phyloP scores from a whole-genome alignment of 768 basidiomycete species.

The Termitomyces sp. region DNA sequence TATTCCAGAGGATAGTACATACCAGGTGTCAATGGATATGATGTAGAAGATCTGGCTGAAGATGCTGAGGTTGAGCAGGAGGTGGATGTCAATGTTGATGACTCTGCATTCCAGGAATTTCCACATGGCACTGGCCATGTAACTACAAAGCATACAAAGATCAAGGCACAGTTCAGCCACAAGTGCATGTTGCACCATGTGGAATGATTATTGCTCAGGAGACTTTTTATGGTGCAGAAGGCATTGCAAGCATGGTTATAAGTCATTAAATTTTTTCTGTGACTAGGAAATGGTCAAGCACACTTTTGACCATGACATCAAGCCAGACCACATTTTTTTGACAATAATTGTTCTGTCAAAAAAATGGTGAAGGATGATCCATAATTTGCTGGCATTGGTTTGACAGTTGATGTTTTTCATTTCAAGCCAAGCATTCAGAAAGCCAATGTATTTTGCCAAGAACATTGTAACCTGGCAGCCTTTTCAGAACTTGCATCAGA shows the following conservation, averaged over 20 bases:
- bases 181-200: constrained; percentile 26
- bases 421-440: constrained; percentile 29
- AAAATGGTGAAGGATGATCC: constrained; percentile 1
- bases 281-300: neutral
- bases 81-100: no score
- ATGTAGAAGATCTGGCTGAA: no score
- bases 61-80: no score
- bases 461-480: constrained; percentile 26
- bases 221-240: constrained; percentile 31
- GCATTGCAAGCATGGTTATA: neutral
- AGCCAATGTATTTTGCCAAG: constrained; percentile 20
- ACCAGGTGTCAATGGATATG: no score
- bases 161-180: constrained; percentile 23
- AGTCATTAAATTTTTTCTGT: constrained; percentile 7
- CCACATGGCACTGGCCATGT: no score
- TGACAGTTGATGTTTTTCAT: no score
- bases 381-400: no score
- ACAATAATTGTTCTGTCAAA: constrained; percentile 22
- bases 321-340: constrained; percentile 18
- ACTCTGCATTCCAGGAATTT: no score
- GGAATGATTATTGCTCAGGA: constrained; percentile 27
- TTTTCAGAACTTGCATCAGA: constrained; percentile 31
- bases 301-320: neutral
- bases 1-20: no score
- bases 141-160: no score